These are phyloP conservation scores for Bullera alba DNA, from an alignment of 768 basidiomycete genomes.

Conservation along the genomic window DNA sequence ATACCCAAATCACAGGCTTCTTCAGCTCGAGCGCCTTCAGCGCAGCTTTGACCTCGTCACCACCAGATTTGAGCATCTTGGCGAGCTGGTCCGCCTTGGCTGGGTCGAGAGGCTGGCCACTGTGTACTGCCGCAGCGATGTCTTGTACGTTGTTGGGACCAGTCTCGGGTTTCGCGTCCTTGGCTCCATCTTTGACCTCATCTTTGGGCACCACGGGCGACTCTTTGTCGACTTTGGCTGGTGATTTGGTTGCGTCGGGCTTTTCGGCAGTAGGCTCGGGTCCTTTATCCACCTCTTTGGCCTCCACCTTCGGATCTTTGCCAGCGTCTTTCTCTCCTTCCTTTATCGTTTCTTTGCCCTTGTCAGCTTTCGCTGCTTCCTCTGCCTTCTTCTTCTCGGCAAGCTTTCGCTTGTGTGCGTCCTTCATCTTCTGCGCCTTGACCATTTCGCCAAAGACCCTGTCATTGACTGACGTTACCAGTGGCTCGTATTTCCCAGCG, in stretches of 20 bases:
- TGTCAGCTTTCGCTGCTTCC: slow-evolving; percentile 6
- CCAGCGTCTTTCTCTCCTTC: neutral
- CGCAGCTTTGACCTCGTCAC: slow-evolving; percentile 22
- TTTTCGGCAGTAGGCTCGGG: neutral
- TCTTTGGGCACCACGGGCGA: neutral
- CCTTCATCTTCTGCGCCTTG: slow-evolving; percentile 17
- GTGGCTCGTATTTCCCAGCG: slow-evolving; percentile 25
- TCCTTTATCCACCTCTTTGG: slow-evolving; percentile 6
- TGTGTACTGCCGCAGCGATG: neutral
- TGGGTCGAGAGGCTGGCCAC: neutral
- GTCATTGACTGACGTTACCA: slow-evolving; percentile 25
- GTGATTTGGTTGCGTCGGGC: no score
- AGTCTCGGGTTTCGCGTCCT: slow-evolving; percentile 3
- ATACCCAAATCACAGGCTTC: slow-evolving; percentile 29
- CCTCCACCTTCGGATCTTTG: slow-evolving; percentile 2
- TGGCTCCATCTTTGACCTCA: slow-evolving; percentile 2
- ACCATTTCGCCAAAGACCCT: slow-evolving; percentile 39
- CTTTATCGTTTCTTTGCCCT: neutral
- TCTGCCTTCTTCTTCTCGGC: slow-evolving; percentile 15
- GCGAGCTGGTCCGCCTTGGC: slow-evolving; percentile 11
- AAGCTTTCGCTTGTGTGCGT: slow-evolving; percentile 26
- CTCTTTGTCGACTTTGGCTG: slow-evolving; percentile 3
- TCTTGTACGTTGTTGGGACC: neutral
- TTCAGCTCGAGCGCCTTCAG: slow-evolving; percentile 25
- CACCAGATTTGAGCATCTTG: slow-evolving; percentile 16